Evolutionary conservation across 164 flowering plant genomes (phyloP), one percentile per base, ranked within the genome.

Genomic region (Nymphaea colorata): DNA sequence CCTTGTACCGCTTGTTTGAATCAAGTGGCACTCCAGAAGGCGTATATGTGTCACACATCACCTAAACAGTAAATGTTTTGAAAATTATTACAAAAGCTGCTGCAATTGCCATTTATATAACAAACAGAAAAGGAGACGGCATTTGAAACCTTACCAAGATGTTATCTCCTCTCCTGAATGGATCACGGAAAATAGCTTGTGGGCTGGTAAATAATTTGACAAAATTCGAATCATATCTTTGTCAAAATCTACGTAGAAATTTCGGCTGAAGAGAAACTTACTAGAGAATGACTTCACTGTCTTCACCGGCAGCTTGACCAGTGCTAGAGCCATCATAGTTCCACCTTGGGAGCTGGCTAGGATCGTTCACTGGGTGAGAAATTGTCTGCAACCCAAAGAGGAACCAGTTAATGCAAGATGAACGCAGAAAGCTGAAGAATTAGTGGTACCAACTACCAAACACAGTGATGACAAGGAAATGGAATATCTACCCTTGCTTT

Each of bases 401-500:
- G 2, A 10, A 2, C 41, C 64, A 61, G 7, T 2, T 6, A 61
- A 61, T 36, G 16, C 64, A 61, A 2, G 55, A 6, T 0, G 55
- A 47, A 6, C 55, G 7, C 55, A 47, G 5, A 47, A 12, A 47
- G 55, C 55, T 47, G 11, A 47, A 25, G 36, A 25, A 25, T 25
- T 25, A 25, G 36, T 25, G 36, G 36, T 25, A 25, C 36, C 36
- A 25, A 25, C 36, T 3, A 47, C 11, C 4, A 47, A 47, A 47
- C 55, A 12, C 11, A 47, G 12, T 2, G 12, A 47, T 7, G 55
- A 47, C 16, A 61, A 8, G 64, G n/a, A 69, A 12, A 47, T 11
- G 43, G 16, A 42, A 4, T 55, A 68, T 67, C 11, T 47, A 78
- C 81, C 74, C 87, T 85, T 15, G 77, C 92, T 84, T 87, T 87